Base-by-base conservation (phyloP, 768 basidiomycete species). In the Suillus ampliporus region DNA sequence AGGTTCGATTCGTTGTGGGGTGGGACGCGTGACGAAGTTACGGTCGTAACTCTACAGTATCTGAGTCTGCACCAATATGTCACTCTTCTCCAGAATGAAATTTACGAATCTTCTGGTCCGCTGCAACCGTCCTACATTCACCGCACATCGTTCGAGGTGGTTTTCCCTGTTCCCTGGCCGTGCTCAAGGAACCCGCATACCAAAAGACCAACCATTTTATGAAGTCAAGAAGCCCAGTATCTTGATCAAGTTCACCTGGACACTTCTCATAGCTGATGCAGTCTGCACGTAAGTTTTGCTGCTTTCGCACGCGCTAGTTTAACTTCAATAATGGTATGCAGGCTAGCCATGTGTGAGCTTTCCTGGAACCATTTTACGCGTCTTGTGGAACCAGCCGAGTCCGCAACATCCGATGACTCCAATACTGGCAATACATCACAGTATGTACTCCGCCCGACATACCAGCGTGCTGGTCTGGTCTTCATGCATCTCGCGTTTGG, bases 281-380 rank as follows among this genome's bases (percentile, higher is more conserved):
- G 57, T 74, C 15, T 74, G 74, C 61, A 76, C 73, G 73, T 74
- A 57, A 57, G 73, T 70, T 44, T 26, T 44, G 26, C 43, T 14
- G 23, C 10, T 44, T 60, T 21, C 47, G 5, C 46, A 48, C 52
- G 14, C 50, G 2, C 15, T 56, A 43, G 50, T 37, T 48, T 60
- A 15, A 5, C 19, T 53, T 21, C 6, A 40, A 19, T 34, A 40
- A 23, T 56, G 54, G 11, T 54, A 5, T 34, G 37, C 63, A 73
- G 72, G 7, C 69, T 74, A 19, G 47, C 73, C 9, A 74, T 71
- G 46, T 68, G 61, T 31, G 71, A 64, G 10, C 41, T 76, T 10
- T 69, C 71, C 17, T 74, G 71, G 74, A 69, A 58, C 37, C 67
- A 74, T 54, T 74, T 71, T 68, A 69, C 71, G 17, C 58, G 71